Base-by-base conservation (phyloP, 2,329 filamentous ascomycete genomes). In the Epichloe baconii region DNA sequence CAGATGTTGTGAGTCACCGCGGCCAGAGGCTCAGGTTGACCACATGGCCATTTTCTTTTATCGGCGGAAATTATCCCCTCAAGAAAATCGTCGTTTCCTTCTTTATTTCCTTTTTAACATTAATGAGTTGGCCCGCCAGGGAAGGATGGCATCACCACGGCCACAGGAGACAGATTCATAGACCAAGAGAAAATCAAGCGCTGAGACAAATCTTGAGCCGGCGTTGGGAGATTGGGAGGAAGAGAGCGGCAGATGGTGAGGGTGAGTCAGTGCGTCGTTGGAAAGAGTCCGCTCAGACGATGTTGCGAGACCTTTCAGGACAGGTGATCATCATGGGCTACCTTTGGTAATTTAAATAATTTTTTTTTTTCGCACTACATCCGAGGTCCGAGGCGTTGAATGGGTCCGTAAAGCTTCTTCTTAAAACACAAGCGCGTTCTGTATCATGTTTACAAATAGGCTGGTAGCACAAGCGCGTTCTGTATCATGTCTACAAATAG, bases 131-230 rank as follows among this genome's bases (percentile, higher is more conserved):
- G 42, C 4, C 10, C 15, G 42, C 21, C 15, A n/a, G 7, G 21
- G 12, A 44, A 26, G 17, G n/a, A 11, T 43, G 36, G 15, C 15
- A 37, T 31, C 31, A 19, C 17, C 14, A 23, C 4, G 8, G 21
- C 14, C n/a, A 42, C n/a, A 5, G 38, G 8, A 35, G 34, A 40
- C 45, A 38, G 50, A 17, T 14, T 26, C 19, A 10, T 41, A 23
- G 34, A 37, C 38, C 44, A 41, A 55, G 53, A 55, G 47, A 49
- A 50, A 38, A 50, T 55, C 54, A 55, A 55, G 54, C 34, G 54
- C 54, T 55, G 54, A 55, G 41, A 52, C 43, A 40, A 48, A 50
- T 55, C 52, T 55, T 52, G 54, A 38, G 54, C 23, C 31, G 52
- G 49, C 47, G 49, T 55, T 48, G 17, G 41, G 44, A 44, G 6